Evolutionary conservation across 2,329 filamentous ascomycete species (phyloP), one percentile per base, ranked within the genome.

Genomic region (Aureobasidium sp.): DNA sequence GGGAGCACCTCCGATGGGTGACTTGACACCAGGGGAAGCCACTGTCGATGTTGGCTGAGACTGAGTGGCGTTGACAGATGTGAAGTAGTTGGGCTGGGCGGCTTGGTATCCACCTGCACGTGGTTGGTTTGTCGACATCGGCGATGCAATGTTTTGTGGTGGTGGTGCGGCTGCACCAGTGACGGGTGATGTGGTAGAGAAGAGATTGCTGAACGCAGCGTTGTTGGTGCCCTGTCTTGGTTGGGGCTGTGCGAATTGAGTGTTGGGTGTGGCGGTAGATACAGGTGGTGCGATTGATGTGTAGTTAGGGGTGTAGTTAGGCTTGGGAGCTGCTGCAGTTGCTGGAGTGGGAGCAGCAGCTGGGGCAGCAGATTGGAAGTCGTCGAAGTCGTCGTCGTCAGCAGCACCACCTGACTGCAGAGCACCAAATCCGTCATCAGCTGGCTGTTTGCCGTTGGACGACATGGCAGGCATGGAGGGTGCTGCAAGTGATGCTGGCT

Each of bases 51-150:
- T 76, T 72, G 57, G 73, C 72, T 15, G 71, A 66, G 15, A 68
- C 65, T 39, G 76, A 70, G 61, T 76, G 71, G 72, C 71, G 15
- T 75, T 75, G 26, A 97, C 87, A 0, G 91, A 94, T 59, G 91
- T 92, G 75, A 93, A 99, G 79, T 99, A 99, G 77, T 99, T 99
- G 59, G 94, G 94, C 26, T 88, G 87, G 1, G 87, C 76, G 1
- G 89, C 84, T 75, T 95, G 90, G 77, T 87, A 96, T 52, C 84
- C 83, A 0, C 82, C 74, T 9, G 85, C 82, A 72, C 85, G 84
- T 51, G 79, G 72, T 65, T 67, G 74, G 65, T 63, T 75, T 71
- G 79, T 71, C 55, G 66, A 70, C 60, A 68, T 70, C 63, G 66
- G 72, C 53, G 67, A 75, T 64, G 68, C 68, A 37, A 67, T 64